Evolutionary conservation across 2,329 filamentous ascomycete genomes (phyloP).

Genomic region (Botryosphaeria dothidea): DNA sequence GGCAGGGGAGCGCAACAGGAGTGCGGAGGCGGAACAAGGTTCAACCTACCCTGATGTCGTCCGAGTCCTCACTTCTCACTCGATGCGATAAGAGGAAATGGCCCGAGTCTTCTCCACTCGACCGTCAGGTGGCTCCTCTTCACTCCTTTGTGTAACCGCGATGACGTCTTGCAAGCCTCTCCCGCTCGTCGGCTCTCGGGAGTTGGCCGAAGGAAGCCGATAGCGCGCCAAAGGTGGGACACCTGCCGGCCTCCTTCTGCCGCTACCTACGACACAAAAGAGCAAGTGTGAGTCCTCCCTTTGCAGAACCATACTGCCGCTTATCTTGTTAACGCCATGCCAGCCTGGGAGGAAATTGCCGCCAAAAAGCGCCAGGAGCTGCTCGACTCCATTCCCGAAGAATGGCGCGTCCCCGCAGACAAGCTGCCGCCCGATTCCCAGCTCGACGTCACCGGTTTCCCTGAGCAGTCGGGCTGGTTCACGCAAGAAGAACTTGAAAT

Average conservation of each 20-base stretch:
- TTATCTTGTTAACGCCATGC: constrained; percentile 5
- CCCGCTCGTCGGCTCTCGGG: constrained; percentile 7
- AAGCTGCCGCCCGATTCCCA: constrained; percentile 57
- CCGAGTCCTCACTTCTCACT: not conserved
- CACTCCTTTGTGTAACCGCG: not conserved
- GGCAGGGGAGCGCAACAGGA: not conserved
- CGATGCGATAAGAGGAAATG: no score
- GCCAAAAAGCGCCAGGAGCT: constrained; percentile 32
- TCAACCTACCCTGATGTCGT: not conserved
- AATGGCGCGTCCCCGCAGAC: constrained; percentile 26
- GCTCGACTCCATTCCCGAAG: constrained; percentile 19
- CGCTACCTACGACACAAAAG: not conserved
- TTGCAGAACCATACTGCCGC: not conserved
- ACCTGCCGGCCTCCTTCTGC: not conserved
- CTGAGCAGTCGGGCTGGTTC: constrained; percentile 60
- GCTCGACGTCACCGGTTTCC: constrained; percentile 59
- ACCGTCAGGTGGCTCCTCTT: not conserved
- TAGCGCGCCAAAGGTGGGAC: constrained; percentile 18
- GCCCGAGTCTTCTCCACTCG: not conserved
- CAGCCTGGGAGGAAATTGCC: constrained; percentile 34
- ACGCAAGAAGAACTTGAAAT: constrained; percentile 54
- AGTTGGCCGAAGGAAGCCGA: constrained; percentile 4
- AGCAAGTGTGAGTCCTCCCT: not conserved
- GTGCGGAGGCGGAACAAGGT: not conserved
- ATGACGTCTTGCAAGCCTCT: not conserved